Evolutionary conservation across 108 stramenopile genomes (phyloP), one percentile per base, ranked within the genome.

Genomic region (Nitzschia palea): DNA sequence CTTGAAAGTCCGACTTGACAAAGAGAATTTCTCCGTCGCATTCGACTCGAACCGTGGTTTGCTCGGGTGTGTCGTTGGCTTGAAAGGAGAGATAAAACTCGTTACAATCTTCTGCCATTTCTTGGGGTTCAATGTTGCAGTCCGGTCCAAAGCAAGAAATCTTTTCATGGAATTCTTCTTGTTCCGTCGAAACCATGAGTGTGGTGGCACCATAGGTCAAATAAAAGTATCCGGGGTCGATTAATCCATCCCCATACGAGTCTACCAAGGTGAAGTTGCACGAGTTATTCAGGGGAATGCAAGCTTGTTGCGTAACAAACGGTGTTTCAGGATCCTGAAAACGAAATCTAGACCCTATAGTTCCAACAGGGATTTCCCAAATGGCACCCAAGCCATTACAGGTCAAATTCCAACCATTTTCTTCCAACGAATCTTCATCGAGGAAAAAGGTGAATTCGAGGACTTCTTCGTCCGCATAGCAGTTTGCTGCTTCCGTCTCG

Each of bases 241-340:
- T 9, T 4, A 55, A 31, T 30, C 54, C 54, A 20, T 55, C 54
- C 3, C 54, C 54, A 28, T 32, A 55, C 28, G 20, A 55, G 28
- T 55, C 54, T 55, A 20, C 54, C 26, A 55, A 55, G 4, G 54
- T 55, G 54, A 55, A 55, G 30, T 55, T 9, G 17, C 54, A 55
- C 10, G 54, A 29, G 20, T 17, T 29, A 27, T 55, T 17, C 31
- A 17, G 27, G 28, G 54, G 54, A 8, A 55, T 23, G 17, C 54
- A 55, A 31, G 17, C 54, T 55, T 55, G 54, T 17, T 29, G 27
- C 28, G 25, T 29, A 17, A 55, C 29, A 28, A 55, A 32, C 9
- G 30, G 30, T 8, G 54, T 31, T 31, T 55, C 27, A n/a, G n/a
- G n/a, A n/a, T n/a, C n/a, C n/a, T n/a, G n/a, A n/a, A n/a, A n/a